Base-by-base conservation (phyloP, 352 stramenopile genomes). In the Blastocystis sp. region DNA sequence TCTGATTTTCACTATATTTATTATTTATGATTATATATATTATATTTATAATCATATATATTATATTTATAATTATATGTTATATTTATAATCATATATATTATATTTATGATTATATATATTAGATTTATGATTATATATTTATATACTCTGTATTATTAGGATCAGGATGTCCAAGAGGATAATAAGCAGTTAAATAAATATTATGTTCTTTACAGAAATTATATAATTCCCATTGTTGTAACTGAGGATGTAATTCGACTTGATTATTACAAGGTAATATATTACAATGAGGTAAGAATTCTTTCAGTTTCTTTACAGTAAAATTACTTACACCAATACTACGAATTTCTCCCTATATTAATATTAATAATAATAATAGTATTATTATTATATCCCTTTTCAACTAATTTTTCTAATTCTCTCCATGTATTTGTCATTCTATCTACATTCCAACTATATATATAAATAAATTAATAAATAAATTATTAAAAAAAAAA, bases 311-410 rank as follows among this genome's bases (percentile, higher is more conserved):
- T 18, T 69, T 57, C 43, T 45, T 33, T 3, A 67, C 49, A 13
- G 64, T 75, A 27, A 80, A 83, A 43, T 84, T 84, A 28, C 54
- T 77, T 19, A 84, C 74, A 16, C 77, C 77, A 44, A 84, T 68
- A 24, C 43, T 44, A 9, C 62, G 43, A 4, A 47, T 36, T n/a
- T 68, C 18, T 0, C 52, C 52, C 2, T 30, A n/a, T n/a, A 75
- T 68, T 5, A 48, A 57, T 25, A 67, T 72, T 23, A n/a, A 21
- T 23, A 0, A 4, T 11, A 28, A 35, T 2, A 45, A 18, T 2
- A 77, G 62, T 24, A 79, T 66, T 35, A 55, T 35, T 9, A 44
- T n/a, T n/a, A n/a, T n/a, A n/a, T n/a, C n/a, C 16, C 18, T 77
- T 35, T 24, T 70, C 56, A 25, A n/a, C 19, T 1, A 79, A 48